Conservation (phyloP, 768 basidiomycete species). For the button mushroom (Agaricus bisporus) region DNA sequence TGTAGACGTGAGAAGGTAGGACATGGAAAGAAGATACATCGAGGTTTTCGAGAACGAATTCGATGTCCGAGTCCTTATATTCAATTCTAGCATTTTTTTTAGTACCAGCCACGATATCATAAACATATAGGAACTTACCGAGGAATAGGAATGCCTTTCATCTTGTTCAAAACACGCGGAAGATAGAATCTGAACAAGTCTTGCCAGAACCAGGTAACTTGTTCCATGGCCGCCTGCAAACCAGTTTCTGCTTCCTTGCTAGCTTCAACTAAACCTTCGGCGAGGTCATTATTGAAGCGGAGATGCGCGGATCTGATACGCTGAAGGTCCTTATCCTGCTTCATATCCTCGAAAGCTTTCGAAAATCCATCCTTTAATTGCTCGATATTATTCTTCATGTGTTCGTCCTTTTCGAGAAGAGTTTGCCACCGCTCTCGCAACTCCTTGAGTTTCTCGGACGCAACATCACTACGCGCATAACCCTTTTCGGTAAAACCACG, state of each 20-base stretch:
- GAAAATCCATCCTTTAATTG: conserved; percentile 37
- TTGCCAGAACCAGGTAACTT: conserved; percentile 72
- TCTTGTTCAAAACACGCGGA: conserved; percentile 44
- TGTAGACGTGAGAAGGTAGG: conserved; percentile 64
- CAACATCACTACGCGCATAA: conserved; percentile 48
- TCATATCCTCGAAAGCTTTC: conserved; percentile 39
- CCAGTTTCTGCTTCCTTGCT: conserved; percentile 33
- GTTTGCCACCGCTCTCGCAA: conserved; percentile 46
- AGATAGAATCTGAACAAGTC: conserved; percentile 79
- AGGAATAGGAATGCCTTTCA: conserved; percentile 66
- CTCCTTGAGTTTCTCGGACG: conserved; percentile 31
- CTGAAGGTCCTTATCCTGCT: conserved; percentile 43
- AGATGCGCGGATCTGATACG: conserved; percentile 41
- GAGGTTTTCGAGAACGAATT: conserved; percentile 72
- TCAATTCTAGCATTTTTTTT: conserved; percentile 47
- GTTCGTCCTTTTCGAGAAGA: conserved; percentile 39
- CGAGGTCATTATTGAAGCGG: conserved; percentile 43
- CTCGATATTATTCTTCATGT: conserved; percentile 49
- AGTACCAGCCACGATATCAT: neutral
- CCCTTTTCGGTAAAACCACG: conserved; percentile 42
- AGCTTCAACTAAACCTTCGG: conserved; percentile 30
- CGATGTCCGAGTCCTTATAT: conserved; percentile 60
- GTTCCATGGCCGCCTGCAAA: conserved; percentile 49
- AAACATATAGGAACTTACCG: conserved; percentile 32
- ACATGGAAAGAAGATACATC: conserved; percentile 62